Conservation (phyloP, 257 asterid genomes). For the Capsicum chinense region DNA sequence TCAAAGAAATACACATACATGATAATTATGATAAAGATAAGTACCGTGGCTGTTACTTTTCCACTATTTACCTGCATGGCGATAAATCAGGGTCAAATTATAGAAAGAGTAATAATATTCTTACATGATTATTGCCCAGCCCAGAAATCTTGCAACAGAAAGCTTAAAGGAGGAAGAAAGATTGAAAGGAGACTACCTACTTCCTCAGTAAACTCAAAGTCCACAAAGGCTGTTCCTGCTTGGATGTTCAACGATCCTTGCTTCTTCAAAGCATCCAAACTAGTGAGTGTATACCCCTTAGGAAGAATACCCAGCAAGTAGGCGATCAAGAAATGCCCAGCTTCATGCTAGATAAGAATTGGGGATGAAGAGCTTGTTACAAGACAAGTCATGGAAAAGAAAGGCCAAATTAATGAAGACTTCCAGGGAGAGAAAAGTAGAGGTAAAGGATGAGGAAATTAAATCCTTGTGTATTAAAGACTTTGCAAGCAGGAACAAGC, state of each 20-base stretch:
- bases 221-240: conserved; percentile 97
- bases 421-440: neutral
- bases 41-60: conserved; percentile 81
- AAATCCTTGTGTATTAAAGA: neutral
- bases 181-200: conserved; percentile 52
- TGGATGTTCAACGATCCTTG: conserved; percentile 93
- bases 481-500: neutral
- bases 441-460: neutral
- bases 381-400: conserved; percentile 16
- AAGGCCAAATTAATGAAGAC: conserved; percentile 4
- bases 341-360: conserved; percentile 74
- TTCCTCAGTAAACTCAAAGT: conserved; percentile 88
- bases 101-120: neutral
- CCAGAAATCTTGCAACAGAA: conserved; percentile 22
- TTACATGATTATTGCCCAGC: conserved; percentile 18
- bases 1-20: neutral
- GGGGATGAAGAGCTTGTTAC: conserved; percentile 37
- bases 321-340: conserved; percentile 97
- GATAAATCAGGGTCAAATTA: conserved; percentile 21
- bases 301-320: conserved; percentile 95
- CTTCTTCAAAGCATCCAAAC: conserved; percentile 88
- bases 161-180: conserved; percentile 24
- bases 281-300: conserved; percentile 77
- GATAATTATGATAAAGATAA: conserved; percentile 22
- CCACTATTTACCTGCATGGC: conserved; percentile 76